phyloP scores from a whole-genome alignment of 805 yeast species.

The Schwanniomyces occidentalis region DNA sequence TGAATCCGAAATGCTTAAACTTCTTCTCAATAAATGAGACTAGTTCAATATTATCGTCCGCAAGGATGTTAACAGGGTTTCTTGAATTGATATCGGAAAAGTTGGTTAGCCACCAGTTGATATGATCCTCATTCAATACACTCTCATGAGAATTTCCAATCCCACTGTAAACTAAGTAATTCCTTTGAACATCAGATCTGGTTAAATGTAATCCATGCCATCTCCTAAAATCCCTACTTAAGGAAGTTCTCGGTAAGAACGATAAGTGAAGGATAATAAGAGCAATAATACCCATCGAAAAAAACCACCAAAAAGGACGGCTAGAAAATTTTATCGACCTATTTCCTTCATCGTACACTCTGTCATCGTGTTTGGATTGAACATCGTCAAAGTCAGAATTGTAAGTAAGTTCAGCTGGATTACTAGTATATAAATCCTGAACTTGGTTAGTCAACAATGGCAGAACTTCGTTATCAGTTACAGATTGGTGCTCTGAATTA shows the following conservation, averaged over 20 bases:
- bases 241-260: constrained; percentile 82
- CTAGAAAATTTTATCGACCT: constrained; percentile 20
- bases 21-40: constrained; percentile 21
- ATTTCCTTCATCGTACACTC: neutral
- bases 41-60: constrained; percentile 27
- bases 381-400: constrained; percentile 2
- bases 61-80: constrained; percentile 19
- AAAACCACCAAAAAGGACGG: constrained; percentile 46
- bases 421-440: too few species aligned
- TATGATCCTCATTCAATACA: constrained; percentile 22
- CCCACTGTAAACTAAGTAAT: constrained; percentile 44
- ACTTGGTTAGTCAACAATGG: too few species aligned
- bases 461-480: too few species aligned
- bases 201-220: constrained; percentile 68
- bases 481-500: too few species aligned
- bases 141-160: constrained; percentile 19
- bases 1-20: constrained; percentile 30
- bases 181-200: constrained; percentile 66
- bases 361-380: constrained; percentile 1
- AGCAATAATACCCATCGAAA: constrained; percentile 50
- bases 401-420: too few species aligned
- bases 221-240: constrained; percentile 77
- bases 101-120: constrained; percentile 27
- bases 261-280: constrained; percentile 60
- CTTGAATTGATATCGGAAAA: constrained; percentile 25